Percentiles rank a stretch among this genome's conserved stretches.
Conservation (phyloP, 2,329 filamentous ascomycete genomes). For the Aureobasidium sp. region DNA sequence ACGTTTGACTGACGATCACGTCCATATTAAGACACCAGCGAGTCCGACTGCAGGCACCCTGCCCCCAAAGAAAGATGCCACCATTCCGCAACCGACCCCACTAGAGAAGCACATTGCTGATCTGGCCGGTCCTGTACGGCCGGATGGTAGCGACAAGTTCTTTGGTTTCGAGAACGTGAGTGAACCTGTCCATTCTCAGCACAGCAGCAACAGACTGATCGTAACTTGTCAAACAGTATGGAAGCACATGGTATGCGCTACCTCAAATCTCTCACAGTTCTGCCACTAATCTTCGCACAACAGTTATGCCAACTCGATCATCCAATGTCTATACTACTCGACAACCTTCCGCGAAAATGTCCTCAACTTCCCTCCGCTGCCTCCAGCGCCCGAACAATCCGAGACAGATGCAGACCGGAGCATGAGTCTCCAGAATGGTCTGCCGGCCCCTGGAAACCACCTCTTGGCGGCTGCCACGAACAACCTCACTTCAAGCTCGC, state of each 20-base stretch:
- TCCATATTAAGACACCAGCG: conserved; percentile 39
- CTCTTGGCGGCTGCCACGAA: conserved; percentile 13
- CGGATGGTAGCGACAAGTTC: conserved; percentile 94
- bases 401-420: conserved; percentile 26
- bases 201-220: conserved; percentile 16
- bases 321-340: conserved; percentile 95
- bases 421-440: conserved; percentile 32
- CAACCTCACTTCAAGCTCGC: conserved; percentile 17
- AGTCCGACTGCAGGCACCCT: conserved; percentile 40
- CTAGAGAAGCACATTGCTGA: conserved; percentile 72
- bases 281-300: not conserved
- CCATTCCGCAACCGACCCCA: conserved; percentile 50
- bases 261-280: not conserved
- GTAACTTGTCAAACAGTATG: conserved; percentile 57
- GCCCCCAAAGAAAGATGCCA: conserved; percentile 53
- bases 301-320: conserved; percentile 97
- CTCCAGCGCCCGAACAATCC: conserved; percentile 7
- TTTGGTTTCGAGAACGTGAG: conserved; percentile 97
- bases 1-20: conserved; percentile 14
- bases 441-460: conserved; percentile 44
- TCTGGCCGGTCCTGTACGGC: conserved; percentile 71
- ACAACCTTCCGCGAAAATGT: conserved; percentile 89
- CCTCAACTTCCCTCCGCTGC: conserved; percentile 66
- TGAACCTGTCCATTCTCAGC: conserved; percentile 19
- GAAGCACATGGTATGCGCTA: conserved; percentile 79